These are phyloP conservation scores for Amanita rimosa DNA, from an alignment of 768 basidiomycete species.

Conservation along the genomic window DNA sequence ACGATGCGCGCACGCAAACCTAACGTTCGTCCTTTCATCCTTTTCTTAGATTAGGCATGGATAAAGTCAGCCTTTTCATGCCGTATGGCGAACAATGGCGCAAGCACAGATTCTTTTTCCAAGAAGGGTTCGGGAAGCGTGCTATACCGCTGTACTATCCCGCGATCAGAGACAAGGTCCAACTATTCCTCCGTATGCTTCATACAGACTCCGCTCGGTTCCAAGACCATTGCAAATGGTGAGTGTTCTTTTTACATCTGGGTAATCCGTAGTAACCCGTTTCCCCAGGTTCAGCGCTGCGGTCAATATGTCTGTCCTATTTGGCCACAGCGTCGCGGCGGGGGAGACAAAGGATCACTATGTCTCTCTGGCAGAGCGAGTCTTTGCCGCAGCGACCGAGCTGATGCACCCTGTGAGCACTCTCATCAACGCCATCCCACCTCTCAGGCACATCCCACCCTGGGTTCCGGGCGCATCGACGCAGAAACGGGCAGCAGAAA, in stretches of 20 bases:
- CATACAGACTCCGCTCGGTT: background rate
- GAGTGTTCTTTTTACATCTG: too few relatives aligned
- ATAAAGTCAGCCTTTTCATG: background rate
- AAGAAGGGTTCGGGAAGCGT: background rate
- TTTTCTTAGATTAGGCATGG: background rate
- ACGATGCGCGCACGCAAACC: background rate
- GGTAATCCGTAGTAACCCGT: background rate
- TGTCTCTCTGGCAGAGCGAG: background rate
- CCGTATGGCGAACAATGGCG: background rate
- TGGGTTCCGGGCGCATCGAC: background rate
- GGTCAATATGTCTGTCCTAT: background rate
- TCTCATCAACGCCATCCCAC: background rate
- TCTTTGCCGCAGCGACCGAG: background rate
- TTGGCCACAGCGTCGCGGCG: background rate
- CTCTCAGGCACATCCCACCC: slow-evolving; percentile 1
- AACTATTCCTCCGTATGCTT: background rate
- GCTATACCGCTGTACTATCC: background rate
- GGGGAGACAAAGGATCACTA: background rate
- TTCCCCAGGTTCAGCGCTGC: background rate
- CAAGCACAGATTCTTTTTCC: background rate
- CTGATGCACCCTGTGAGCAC: background rate
- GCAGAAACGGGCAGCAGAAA: background rate
- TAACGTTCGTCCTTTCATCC: too few relatives aligned
- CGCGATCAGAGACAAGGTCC: background rate
- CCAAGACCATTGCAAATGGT: background rate